Percentiles rank a stretch among this genome's conserved stretches.
Evolutionary conservation across 768 basidiomycete genomes (phyloP).

Genomic region (Lentinula sp.): DNA sequence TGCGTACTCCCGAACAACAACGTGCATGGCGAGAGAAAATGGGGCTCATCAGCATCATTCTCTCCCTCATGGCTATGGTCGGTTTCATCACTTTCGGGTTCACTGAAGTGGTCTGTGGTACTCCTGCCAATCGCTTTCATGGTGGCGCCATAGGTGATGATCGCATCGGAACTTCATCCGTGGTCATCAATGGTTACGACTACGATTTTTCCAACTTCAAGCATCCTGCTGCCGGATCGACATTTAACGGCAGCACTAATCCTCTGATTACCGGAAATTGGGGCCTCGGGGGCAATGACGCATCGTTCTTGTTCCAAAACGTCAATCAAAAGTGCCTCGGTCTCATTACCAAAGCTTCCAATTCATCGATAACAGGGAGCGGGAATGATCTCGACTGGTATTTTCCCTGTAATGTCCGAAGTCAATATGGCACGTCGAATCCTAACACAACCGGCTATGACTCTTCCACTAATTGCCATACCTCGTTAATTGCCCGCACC

Average conservation of each 20-base stretch:
- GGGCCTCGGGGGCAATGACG: slow-evolving; percentile 82
- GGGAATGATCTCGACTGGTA: slow-evolving; percentile 81
- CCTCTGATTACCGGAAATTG: slow-evolving; percentile 76
- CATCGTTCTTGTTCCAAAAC: slow-evolving; percentile 92
- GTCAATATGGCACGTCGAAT: slow-evolving; percentile 57
- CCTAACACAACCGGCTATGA: slow-evolving; percentile 71
- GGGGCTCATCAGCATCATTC: slow-evolving; percentile 80
- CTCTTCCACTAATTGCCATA: slow-evolving; percentile 66
- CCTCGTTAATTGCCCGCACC: slow-evolving; percentile 43
- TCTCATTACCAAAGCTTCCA: slow-evolving; percentile 65
- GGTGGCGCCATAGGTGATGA: slow-evolving; percentile 69
- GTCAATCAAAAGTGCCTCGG: slow-evolving; percentile 79
- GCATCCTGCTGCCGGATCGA: slow-evolving; percentile 64
- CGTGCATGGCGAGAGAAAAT: slow-evolving; percentile 99
- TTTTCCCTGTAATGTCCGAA: slow-evolving; percentile 92
- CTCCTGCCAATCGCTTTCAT: slow-evolving; percentile 76
- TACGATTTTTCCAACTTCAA: slow-evolving; percentile 87
- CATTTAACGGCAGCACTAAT: slow-evolving; percentile 77
- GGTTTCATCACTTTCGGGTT: slow-evolving; percentile 99
- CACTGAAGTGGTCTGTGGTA: slow-evolving; percentile 89
- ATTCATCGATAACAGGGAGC: slow-evolving; percentile 63
- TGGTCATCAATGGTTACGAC: slow-evolving; percentile 91
- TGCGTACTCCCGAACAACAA: slow-evolving; percentile 87
- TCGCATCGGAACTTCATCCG: slow-evolving; percentile 67
- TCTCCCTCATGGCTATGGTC: slow-evolving; percentile 83